These are phyloP conservation scores for Zostera marina DNA, from an alignment of 116 monocot genomes.

Conservation along the genomic window DNA sequence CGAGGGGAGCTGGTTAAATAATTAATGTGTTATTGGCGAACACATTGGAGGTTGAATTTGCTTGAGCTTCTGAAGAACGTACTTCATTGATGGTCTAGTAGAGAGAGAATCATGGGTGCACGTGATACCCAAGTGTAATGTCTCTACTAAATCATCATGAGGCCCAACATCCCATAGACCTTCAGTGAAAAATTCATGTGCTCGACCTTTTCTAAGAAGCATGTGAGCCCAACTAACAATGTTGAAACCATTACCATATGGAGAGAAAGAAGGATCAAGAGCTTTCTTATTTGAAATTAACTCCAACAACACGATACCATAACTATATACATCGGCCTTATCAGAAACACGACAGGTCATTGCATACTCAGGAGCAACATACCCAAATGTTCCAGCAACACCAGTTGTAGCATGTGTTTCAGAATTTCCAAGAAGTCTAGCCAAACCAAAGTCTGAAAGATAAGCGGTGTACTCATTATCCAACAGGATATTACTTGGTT, in stretches of 20 bases:
- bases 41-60: constrained; percentile 47
- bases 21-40: constrained; percentile 5
- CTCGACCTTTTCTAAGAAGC: constrained; percentile 57
- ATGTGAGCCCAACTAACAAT: constrained; percentile 87
- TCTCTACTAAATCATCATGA: constrained; percentile 79
- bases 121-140: constrained; percentile 58
- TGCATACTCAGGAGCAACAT: constrained; percentile 95
- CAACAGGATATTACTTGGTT: constrained; percentile 87
- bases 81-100: constrained; percentile 76
- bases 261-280: constrained; percentile 90
- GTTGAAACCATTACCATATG: constrained; percentile 92
- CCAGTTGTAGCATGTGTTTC: constrained; percentile 98
- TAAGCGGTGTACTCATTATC: constrained; percentile 75
- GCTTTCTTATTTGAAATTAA: constrained; percentile 90
- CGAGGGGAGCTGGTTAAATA: not conserved
- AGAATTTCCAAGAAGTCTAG: constrained; percentile 81
- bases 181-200: constrained; percentile 73
- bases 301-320: constrained; percentile 84
- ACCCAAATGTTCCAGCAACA: constrained; percentile 92
- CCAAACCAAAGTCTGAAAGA: constrained; percentile 97
- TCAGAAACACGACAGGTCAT: constrained; percentile 98
- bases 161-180: constrained; percentile 81
- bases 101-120: constrained; percentile 73
- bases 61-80: constrained; percentile 62
- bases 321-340: constrained; percentile 97